Conservation (phyloP, 495 filamentous ascomycete species). For the Aspergillus nidulans region DNA sequence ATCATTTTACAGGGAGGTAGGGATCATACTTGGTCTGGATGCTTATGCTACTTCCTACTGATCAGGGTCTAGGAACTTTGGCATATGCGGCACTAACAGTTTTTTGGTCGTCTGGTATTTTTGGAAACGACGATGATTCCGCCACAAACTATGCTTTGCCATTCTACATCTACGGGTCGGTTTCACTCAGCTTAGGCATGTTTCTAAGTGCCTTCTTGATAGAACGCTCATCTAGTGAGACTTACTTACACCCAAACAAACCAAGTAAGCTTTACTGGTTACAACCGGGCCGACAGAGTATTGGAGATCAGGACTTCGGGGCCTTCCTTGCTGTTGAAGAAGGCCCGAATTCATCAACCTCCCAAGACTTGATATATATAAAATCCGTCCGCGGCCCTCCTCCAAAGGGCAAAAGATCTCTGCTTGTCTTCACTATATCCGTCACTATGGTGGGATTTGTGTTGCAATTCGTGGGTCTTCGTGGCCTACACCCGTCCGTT, state of each 20-base stretch:
- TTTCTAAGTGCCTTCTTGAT: conserved; percentile 39
- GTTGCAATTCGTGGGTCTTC: conserved; percentile 47
- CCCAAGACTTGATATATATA: conserved; percentile 25
- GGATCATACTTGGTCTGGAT: neutral
- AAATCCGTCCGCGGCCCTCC: conserved; percentile 27
- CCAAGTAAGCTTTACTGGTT: conserved; percentile 41
- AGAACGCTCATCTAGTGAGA: conserved; percentile 32
- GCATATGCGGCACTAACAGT: conserved; percentile 33
- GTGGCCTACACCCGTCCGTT: conserved; percentile 47
- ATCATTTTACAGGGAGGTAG: conserved; percentile 29
- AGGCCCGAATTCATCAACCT: conserved; percentile 13
- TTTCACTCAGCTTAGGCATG: conserved; percentile 37
- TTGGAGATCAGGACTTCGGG: conserved; percentile 39
- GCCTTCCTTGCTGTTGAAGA: conserved; percentile 33
- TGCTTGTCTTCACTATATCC: conserved; percentile 19
- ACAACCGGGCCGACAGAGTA: conserved; percentile 37
- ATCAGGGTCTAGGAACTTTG: conserved; percentile 22
- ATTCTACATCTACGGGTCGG: conserved; percentile 32
- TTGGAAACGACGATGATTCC: conserved; percentile 26
- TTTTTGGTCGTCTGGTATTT: conserved; percentile 24
- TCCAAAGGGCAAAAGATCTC: neutral
- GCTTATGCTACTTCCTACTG: neutral
- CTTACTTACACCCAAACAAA: conserved; percentile 21
- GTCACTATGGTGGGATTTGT: conserved; percentile 45
- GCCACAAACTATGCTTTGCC: conserved; percentile 38